Evolutionary conservation across 2,329 filamentous ascomycete species (phyloP).

Genomic region (Dactylellina drechsleri): DNA sequence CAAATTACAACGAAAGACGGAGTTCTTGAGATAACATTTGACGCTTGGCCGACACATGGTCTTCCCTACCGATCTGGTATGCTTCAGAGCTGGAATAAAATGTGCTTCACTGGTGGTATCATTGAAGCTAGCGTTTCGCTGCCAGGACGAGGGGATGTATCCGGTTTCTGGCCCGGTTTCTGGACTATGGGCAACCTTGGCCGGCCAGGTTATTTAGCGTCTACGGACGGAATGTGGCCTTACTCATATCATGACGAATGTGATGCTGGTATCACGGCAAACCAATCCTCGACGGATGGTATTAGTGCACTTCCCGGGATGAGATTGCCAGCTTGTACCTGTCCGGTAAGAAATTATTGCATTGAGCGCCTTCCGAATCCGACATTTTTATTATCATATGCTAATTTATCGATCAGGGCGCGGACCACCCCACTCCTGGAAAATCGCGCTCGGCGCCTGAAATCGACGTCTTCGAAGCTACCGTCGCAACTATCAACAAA

Average conservation of each 20-base stretch:
- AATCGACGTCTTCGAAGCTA: constrained; percentile 77
- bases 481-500: constrained; percentile 61
- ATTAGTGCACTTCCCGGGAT: constrained; percentile 75
- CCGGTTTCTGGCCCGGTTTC: constrained; percentile 79
- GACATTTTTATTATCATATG: constrained; percentile 3
- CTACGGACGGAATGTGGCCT: constrained; percentile 78
- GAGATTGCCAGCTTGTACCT: constrained; percentile 75
- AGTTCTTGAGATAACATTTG: constrained; percentile 72
- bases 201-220: constrained; percentile 74
- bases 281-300: constrained; percentile 75
- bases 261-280: constrained; percentile 77
- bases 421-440: constrained; percentile 74
- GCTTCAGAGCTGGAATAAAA: constrained; percentile 78
- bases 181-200: constrained; percentile 80
- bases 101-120: constrained; percentile 77
- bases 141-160: constrained; percentile 73
- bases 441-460: constrained; percentile 75
- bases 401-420: constrained; percentile 59
- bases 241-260: constrained; percentile 77
- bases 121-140: constrained; percentile 77
- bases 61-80: constrained; percentile 77
- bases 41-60: constrained; percentile 72
- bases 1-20: constrained; percentile 72
- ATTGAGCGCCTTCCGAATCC: constrained; percentile 60
- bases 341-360: constrained; percentile 61